phyloP scores from a whole-genome alignment of 768 basidiomycete genomes.

The Suillus occidentalis region DNA sequence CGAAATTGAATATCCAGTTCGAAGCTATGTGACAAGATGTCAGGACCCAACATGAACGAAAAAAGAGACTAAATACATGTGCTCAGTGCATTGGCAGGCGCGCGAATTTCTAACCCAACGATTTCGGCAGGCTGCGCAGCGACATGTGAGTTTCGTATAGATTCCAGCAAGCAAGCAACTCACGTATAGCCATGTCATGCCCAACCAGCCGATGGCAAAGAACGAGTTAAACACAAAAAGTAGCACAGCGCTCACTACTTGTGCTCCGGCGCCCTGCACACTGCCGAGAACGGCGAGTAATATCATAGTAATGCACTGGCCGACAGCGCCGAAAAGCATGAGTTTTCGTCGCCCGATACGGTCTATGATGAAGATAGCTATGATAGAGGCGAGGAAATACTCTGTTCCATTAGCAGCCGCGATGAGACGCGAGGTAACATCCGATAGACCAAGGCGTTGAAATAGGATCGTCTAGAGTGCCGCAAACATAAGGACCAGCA shows the following conservation, averaged over 20 bases:
- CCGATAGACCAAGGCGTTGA: constrained; percentile 57
- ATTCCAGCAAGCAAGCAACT: constrained; percentile 16
- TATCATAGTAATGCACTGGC: constrained; percentile 58
- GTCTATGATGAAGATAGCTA: constrained; percentile 73
- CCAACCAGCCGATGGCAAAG: constrained; percentile 70
- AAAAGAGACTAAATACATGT: constrained; percentile 36
- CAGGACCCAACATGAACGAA: neutral
- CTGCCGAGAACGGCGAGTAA: constrained; percentile 59
- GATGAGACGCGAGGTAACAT: constrained; percentile 59
- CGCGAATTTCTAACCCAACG: constrained; percentile 59
- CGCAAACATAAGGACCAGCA: neutral
- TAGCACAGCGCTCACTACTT: constrained; percentile 52
- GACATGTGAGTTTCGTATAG: neutral
- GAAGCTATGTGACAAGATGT: constrained; percentile 19
- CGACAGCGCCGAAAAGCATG: constrained; percentile 69
- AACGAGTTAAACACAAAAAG: constrained; percentile 73
- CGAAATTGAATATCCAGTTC: constrained; percentile 61
- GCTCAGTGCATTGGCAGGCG: constrained; percentile 62
- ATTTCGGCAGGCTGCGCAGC: constrained; percentile 58
- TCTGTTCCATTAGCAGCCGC: constrained; percentile 71
- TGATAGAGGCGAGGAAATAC: constrained; percentile 68
- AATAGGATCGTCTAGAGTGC: constrained; percentile 47
- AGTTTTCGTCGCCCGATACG: constrained; percentile 70
- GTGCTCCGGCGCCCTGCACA: constrained; percentile 45
- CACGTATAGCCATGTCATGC: constrained; percentile 72